Evolutionary conservation across 1,139 yeast species (phyloP).

Genomic region (Sugiyamaella pinicola): DNA sequence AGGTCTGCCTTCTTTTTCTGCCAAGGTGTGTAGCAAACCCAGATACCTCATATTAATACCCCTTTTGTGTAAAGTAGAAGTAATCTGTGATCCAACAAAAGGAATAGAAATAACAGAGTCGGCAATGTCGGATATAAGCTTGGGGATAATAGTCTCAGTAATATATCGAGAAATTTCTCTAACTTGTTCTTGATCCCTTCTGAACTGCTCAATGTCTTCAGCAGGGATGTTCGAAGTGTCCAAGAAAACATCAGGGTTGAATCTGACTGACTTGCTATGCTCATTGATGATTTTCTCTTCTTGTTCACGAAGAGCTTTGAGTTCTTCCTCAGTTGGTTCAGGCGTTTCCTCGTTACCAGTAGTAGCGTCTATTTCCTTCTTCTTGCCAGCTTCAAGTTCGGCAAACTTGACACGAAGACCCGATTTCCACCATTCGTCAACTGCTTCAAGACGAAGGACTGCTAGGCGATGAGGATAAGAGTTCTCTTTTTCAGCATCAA

Average conservation of each 20-base stretch:
- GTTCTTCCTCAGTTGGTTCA: constrained; percentile 44
- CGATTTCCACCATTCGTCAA: constrained; percentile 85
- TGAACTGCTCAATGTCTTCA: constrained; percentile 47
- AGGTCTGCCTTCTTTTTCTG: constrained; percentile 22
- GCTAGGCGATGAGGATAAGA: constrained; percentile 83
- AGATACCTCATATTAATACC: constrained; percentile 92
- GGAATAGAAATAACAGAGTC: constrained; percentile 61
- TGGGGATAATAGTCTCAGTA: constrained; percentile 60
- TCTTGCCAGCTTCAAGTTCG: constrained; percentile 28
- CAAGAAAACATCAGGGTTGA: constrained; percentile 81
- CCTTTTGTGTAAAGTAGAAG: constrained; percentile 65
- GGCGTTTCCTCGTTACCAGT: constrained; percentile 48
- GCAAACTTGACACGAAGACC: constrained; percentile 57
- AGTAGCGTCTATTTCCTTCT: constrained; percentile 46
- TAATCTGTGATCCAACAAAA: constrained; percentile 76
- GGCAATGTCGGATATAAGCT: constrained; percentile 58
- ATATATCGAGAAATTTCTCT: constrained; percentile 70
- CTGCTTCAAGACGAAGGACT: constrained; percentile 81
- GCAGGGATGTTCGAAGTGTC: constrained; percentile 42
- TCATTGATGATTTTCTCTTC: constrained; percentile 50
- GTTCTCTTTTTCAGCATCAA: constrained; percentile 43
- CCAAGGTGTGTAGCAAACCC: constrained; percentile 48
- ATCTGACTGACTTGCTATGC: constrained; percentile 57
- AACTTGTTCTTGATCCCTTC: constrained; percentile 62
- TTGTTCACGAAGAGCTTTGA: constrained; percentile 29